These are phyloP conservation scores for Populus deltoides DNA, from an alignment of 345 rosid genomes.

Conservation along the genomic window DNA sequence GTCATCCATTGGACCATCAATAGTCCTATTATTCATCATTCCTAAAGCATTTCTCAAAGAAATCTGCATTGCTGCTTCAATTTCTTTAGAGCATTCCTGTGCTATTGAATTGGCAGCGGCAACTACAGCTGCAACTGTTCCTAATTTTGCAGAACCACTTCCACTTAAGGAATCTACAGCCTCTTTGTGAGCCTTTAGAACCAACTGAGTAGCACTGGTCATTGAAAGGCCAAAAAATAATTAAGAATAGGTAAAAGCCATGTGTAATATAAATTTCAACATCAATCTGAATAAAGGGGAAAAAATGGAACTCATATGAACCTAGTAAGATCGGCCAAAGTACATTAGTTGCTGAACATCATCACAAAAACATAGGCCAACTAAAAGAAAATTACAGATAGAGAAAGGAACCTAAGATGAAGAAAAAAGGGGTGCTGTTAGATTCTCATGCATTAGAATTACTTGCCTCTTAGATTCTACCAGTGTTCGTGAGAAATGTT, in stretches of 20 bases:
- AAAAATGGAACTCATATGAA: background rate
- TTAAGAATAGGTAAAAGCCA: background rate
- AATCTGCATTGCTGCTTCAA: constrained; percentile 97
- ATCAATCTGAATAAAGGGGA: background rate
- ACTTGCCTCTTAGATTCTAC: background rate
- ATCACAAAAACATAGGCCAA: background rate
- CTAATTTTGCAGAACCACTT: constrained; percentile 79
- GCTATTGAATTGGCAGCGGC: constrained; percentile 99
- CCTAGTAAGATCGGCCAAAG: background rate
- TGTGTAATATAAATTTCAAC: background rate
- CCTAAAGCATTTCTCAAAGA: constrained; percentile 90
- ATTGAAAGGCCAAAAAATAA: constrained; percentile 15
- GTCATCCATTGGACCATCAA: constrained; percentile 92
- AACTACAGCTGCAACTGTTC: constrained; percentile 91
- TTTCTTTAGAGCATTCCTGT: constrained; percentile 87
- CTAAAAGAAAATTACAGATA: background rate
- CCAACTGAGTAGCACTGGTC: constrained; percentile 84
- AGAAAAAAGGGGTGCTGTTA: background rate
- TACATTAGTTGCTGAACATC: background rate
- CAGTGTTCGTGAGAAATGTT: background rate
- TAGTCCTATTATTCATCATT: constrained; percentile 48
- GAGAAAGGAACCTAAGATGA: background rate
- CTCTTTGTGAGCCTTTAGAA: constrained; percentile 91
- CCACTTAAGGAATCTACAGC: constrained; percentile 94
- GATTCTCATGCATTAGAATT: background rate